Conservation (phyloP, 169 alveolate species). For the Neospora caninum region DNA sequence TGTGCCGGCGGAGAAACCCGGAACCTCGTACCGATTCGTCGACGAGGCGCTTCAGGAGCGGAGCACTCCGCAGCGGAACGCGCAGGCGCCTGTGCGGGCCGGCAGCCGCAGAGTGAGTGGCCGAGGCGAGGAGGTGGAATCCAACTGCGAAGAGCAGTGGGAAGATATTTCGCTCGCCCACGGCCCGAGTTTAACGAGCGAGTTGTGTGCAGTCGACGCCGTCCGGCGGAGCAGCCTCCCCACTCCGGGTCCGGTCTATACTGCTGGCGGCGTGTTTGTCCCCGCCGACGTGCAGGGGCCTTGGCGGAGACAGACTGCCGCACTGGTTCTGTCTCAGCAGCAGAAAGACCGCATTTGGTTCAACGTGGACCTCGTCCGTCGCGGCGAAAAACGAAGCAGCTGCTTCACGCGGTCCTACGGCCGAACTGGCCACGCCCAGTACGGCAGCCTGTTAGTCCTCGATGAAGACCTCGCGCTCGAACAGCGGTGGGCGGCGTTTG, state of each 20-base stretch:
- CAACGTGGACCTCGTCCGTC: constrained; percentile 20
- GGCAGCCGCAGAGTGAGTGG: not conserved
- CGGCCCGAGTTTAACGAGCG: not conserved
- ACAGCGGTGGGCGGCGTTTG: constrained; percentile 12
- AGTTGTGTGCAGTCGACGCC: not conserved
- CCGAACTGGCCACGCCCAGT: constrained; percentile 45
- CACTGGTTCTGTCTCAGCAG: not conserved
- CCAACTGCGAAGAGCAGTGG: not conserved
- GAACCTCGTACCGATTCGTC: not conserved
- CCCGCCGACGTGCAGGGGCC: not conserved
- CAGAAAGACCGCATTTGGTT: constrained; percentile 31
- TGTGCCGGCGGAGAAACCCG: not conserved
- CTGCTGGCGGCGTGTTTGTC: not conserved
- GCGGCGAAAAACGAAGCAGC: constrained; percentile 26
- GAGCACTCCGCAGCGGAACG: not conserved
- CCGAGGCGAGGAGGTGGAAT: too few relatives aligned
- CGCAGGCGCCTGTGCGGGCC: not conserved
- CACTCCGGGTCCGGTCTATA: not conserved
- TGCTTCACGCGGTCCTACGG: constrained; percentile 51
- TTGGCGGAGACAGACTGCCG: not conserved
- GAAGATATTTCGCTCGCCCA: not conserved
- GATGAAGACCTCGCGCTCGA: constrained; percentile 30
- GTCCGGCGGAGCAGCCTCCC: not conserved
- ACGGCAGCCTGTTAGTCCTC: constrained; percentile 41
- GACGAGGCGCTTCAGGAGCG: not conserved